Percentiles rank a stretch among this genome's conserved stretches.
These are phyloP conservation scores for Pseudozyma thailandica DNA, from an alignment of 1,284 basidiomycete species.

Conservation along the genomic window DNA sequence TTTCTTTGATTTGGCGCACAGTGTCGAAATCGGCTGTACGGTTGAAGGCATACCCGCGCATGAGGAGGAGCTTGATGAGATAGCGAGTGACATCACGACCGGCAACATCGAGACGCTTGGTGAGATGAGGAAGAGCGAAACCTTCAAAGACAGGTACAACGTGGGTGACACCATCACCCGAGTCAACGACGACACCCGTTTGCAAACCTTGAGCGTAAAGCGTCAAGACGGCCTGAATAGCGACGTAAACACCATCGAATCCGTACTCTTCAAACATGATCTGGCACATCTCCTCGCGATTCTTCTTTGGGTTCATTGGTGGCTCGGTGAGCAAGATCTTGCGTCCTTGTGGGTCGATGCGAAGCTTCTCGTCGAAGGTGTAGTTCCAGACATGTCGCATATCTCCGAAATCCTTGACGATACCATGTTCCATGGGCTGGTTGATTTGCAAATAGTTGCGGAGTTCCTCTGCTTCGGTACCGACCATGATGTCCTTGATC, in stretches of 20 bases:
- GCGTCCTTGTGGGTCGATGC: slow-evolving; percentile 83
- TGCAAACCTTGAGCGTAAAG: slow-evolving; percentile 97
- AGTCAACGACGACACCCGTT: slow-evolving; percentile 98
- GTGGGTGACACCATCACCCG: slow-evolving; percentile 98
- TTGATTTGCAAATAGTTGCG: slow-evolving; percentile 95
- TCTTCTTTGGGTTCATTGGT: slow-evolving; percentile 98
- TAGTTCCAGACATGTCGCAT: slow-evolving; percentile 99
- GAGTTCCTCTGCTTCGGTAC: slow-evolving; percentile 92
- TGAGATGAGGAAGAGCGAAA: slow-evolving; percentile 92
- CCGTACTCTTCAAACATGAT: slow-evolving; percentile 99
- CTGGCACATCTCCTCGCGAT: slow-evolving; percentile 92
- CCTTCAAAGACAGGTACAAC: slow-evolving; percentile 99
- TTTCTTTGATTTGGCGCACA: slow-evolving; percentile 98
- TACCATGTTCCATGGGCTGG: slow-evolving; percentile 99
- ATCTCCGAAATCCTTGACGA: slow-evolving; percentile 98
- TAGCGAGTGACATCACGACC: slow-evolving; percentile 98
- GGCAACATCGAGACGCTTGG: slow-evolving; percentile 88
- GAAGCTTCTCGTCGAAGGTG: slow-evolving; percentile 95
- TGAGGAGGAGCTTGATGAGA: slow-evolving; percentile 95
- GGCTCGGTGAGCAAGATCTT: slow-evolving; percentile 97
- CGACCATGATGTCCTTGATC: slow-evolving; percentile 93
- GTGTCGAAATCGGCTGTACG: slow-evolving; percentile 99
- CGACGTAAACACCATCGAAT: slow-evolving; percentile 94
- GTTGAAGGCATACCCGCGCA: slow-evolving; percentile 99
- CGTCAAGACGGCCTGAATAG: slow-evolving; percentile 97